These are phyloP conservation scores for Blastocystis hominis DNA, from an alignment of 352 stramenopile genomes.

Conservation along the genomic window DNA sequence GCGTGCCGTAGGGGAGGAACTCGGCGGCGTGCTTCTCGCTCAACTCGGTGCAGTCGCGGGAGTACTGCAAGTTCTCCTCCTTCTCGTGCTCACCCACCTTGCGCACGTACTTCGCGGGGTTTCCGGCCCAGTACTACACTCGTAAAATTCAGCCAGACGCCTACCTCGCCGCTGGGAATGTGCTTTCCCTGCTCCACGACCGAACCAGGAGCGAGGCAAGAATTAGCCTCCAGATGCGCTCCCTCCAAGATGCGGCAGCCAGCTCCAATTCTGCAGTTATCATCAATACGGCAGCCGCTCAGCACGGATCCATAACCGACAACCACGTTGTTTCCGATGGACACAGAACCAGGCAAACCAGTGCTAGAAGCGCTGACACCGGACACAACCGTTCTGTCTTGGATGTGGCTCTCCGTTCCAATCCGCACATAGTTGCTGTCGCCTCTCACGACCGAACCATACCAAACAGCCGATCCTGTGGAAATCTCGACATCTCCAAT, in stretches of 20 bases:
- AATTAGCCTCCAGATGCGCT: conserved; percentile 80
- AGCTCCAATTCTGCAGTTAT: conserved; percentile 88
- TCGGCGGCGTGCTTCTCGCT: conserved; percentile 53
- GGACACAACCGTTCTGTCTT: conserved; percentile 37
- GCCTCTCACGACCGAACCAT: conserved; percentile 46
- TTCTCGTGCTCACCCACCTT: conserved; percentile 56
- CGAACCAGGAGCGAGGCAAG: conserved; percentile 82
- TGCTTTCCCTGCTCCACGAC: conserved; percentile 77
- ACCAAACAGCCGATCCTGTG: conserved; percentile 53
- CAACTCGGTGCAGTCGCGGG: conserved; percentile 52
- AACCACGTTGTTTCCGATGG: conserved; percentile 51
- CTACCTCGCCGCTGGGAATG: conserved; percentile 77
- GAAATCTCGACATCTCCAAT: conserved; percentile 46
- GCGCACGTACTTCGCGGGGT: conserved; percentile 53
- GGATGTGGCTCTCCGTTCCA: conserved; percentile 54
- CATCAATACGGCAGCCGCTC: conserved; percentile 79
- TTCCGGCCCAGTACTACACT: conserved; percentile 55
- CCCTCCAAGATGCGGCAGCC: conserved; percentile 82
- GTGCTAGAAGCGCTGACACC: conserved; percentile 2
- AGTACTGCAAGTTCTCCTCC: conserved; percentile 50
- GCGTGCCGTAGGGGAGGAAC: conserved; percentile 55
- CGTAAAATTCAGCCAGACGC: not conserved
- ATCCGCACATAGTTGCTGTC: conserved; percentile 51
- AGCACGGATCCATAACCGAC: conserved; percentile 41
- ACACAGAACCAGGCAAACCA: conserved; percentile 48